Evolutionary conservation across 495 filamentous ascomycete genomes (phyloP), one percentile per base, ranked within the genome.

Genomic region (Aspergillus olivimuriae): DNA sequence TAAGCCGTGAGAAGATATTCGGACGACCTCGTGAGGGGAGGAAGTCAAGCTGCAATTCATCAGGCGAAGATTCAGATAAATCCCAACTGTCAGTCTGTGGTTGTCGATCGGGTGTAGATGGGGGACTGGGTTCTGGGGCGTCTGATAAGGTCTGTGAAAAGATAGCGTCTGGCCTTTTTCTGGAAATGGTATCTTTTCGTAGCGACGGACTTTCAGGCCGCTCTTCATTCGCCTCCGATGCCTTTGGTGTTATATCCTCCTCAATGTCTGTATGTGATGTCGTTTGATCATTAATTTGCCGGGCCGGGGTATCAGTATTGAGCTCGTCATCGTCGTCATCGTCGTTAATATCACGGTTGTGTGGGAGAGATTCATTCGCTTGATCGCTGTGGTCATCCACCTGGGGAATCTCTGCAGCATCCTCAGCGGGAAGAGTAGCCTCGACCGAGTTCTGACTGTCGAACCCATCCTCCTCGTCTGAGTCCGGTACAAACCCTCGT

Each of bases 401-500:
- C 23, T 28, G 39, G 2, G 35, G 12, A 24, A 23, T n/a, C 4
- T 44, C 24, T 26, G 19, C 31, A 32, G 45, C 43, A 17, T 49
- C 22, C 12, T 43, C 19, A 8, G 49, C 34, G 20, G 44, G 50
- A 18, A 16, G 18, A 20, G 22, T 50, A 33, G 34, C 39, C 17
- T 53, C 56, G 38, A 43, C 47, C n/a, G 51, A 14, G 6, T 63
- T 54, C 41, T 65, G 58, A 30, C 57, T 63, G 15, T 70, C 65
- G 36, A 68, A 60, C 34, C 68, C 74, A 30, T 82, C 78, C 38
- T 79, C 75, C 24, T 73, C 73, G 48, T 82, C 78, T 21, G 78
- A 82, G 53, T 80, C 76, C 45, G 75, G 73, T 50, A 82, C 78
- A 67, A 71, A 82, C 41, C 78, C 77, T 61, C 70, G 69, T 61